Evolutionary conservation across 176 grass and related monocot species (phyloP), one percentile per base, ranked within the genome.

Genomic region (Carex littledalei): DNA sequence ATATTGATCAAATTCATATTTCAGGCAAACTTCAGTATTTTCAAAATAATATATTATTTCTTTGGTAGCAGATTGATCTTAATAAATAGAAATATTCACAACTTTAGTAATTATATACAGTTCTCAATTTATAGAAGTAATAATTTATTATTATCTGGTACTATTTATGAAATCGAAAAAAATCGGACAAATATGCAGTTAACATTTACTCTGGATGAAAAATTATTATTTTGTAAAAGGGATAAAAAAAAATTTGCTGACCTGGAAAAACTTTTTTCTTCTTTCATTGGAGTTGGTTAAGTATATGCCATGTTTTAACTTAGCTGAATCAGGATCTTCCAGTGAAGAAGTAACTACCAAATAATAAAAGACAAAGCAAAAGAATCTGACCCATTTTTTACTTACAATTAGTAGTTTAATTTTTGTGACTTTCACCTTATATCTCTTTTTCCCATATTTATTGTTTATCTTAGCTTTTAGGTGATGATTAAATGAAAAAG

Each of bases 331-430:
- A 26, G 26, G 26, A 26, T 26, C 26, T 26, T 26, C 26, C 26
- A 26, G 26, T 26, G 26, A 26, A 26, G 26, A 26, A 26, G 26
- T 26, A 26, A 26, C 26, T 26, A 26, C 26, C 26, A 47, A 49
- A 21, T 29, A 67, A 67, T 68, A 83, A 8, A 67, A 29, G 80
- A 83, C 81, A 83, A 83, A 31, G 20, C 59, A 17, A 45, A 67
- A 83, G 62, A 39, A 81, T 81, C 59, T 82, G 7, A 81, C 10
- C 0, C 39, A 11, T 16, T 17, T 17, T 53, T 78, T 34, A 54
- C 49, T 24, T 17, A 24, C 1, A 17, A 17, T 78, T 56, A 56
- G n/a, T 50, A 12, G 13, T 71, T 70, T 41, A 70, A 4, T 4
- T 77, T 78, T 78, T 32, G 22, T 32, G 50, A 77, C 49, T 56